phyloP scores from a whole-genome alignment of 2,329 filamentous ascomycete species.

The Pezicula rhizophila region DNA sequence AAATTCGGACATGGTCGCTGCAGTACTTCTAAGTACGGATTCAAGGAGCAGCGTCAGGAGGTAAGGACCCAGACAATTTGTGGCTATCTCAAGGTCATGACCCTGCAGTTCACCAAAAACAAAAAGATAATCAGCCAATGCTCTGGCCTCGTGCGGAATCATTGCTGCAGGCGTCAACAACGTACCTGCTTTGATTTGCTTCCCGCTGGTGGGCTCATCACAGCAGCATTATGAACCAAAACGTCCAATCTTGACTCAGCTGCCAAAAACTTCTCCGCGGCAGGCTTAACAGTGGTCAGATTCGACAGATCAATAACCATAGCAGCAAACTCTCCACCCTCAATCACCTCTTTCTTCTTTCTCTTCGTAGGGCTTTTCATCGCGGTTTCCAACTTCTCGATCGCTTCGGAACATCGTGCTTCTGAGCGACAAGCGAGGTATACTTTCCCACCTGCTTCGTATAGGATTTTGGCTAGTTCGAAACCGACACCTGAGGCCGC shows the following conservation, averaged over 20 bases:
- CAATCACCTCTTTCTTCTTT: background rate
- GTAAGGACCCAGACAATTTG: slow-evolving; percentile 11
- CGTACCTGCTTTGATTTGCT: slow-evolving; percentile 29
- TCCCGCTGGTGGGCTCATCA: slow-evolving; percentile 36
- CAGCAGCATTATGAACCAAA: slow-evolving; percentile 40
- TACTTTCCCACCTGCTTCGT: slow-evolving; percentile 41
- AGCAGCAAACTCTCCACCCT: slow-evolving; percentile 9
- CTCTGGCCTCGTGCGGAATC: background rate
- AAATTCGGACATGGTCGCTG: slow-evolving; percentile 15
- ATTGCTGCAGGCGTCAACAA: background rate
- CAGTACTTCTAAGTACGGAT: slow-evolving; percentile 5
- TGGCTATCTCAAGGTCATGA: slow-evolving; percentile 18
- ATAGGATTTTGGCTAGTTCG: slow-evolving; percentile 44
- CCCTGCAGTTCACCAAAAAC: slow-evolving; percentile 8
- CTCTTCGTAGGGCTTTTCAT: slow-evolving; percentile 14
- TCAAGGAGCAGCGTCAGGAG: slow-evolving; percentile 11
- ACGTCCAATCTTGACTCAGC: slow-evolving; percentile 31
- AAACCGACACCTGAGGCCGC: slow-evolving; percentile 33
- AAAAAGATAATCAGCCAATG: background rate
- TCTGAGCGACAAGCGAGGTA: slow-evolving; percentile 43
- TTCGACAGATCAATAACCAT: slow-evolving; percentile 24
- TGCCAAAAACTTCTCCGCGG: slow-evolving; percentile 23
- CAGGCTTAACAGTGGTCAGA: slow-evolving; percentile 21
- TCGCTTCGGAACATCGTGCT: slow-evolving; percentile 34
- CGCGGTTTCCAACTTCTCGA: slow-evolving; percentile 31